Percentiles rank a stretch among this genome's conserved stretches.
phyloP scores from a whole-genome alignment of 83 land plant species.

The Picea mariana region DNA sequence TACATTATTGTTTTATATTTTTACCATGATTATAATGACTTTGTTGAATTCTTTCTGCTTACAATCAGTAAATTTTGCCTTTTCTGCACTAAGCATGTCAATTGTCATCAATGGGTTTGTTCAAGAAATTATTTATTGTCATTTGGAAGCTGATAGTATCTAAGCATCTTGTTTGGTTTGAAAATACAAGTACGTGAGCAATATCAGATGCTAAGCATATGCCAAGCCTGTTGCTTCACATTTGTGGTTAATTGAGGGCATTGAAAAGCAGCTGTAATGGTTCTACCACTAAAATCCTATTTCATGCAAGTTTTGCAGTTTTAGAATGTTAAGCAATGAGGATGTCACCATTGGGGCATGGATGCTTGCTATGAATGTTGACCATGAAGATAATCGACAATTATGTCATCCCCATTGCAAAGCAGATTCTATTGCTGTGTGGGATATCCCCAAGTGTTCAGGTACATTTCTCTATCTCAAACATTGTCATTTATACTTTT shows the following conservation, averaged over 20 bases:
- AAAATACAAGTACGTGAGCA: neutral
- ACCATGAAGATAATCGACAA: constrained; percentile 68
- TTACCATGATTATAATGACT: neutral
- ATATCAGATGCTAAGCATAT: neutral
- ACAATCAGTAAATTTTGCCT: neutral
- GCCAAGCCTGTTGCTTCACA: neutral
- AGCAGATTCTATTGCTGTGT: constrained; percentile 69
- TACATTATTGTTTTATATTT: neutral
- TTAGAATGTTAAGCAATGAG: constrained; percentile 76
- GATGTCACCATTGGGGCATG: constrained; percentile 78
- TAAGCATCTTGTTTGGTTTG: constrained; percentile 2
- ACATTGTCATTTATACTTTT: neutral
- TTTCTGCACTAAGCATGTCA: neutral
- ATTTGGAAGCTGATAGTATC: neutral
- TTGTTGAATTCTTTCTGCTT: neutral
- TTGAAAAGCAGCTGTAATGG: neutral
- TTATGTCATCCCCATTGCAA: constrained; percentile 60
- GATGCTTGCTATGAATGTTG: constrained; percentile 84
- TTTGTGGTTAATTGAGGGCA: neutral
- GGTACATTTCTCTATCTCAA: constrained; percentile 33
- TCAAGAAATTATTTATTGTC: neutral
- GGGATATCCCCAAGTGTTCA: constrained; percentile 77
- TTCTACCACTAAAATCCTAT: constrained; percentile 6
- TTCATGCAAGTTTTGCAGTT: constrained; percentile 30
- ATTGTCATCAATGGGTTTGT: neutral